Conservation (phyloP, 768 basidiomycete genomes). For the Clitopilus passeckerianus region DNA sequence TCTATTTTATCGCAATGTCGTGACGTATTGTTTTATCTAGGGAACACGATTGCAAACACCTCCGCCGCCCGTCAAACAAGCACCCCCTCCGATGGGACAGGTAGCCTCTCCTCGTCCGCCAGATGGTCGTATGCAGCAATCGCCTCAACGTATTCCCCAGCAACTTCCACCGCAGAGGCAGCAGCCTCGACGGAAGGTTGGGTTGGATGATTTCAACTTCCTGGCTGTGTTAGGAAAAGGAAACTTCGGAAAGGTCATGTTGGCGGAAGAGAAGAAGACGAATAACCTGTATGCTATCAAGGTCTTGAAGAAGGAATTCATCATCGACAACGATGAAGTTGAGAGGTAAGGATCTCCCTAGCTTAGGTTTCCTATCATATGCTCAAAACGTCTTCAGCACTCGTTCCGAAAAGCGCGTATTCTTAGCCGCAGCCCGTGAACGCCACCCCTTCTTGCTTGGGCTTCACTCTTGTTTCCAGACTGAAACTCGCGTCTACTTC, state of each 20-base stretch:
- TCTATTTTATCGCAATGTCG: slow-evolving; percentile 28
- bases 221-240: slow-evolving; percentile 97
- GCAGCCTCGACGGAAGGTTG: slow-evolving; percentile 77
- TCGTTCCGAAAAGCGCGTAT: slow-evolving; percentile 98
- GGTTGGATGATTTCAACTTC: slow-evolving; percentile 98
- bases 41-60: slow-evolving; percentile 12
- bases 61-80: slow-evolving; percentile 29
- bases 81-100: neutral
- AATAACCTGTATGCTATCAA: slow-evolving; percentile 96
- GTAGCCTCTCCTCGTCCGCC: neutral
- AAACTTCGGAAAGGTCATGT: slow-evolving; percentile 99
- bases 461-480: slow-evolving; percentile 99
- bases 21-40: neutral
- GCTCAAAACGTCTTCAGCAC: slow-evolving; percentile 51
- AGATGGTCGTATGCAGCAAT: slow-evolving; percentile 3
- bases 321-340: slow-evolving; percentile 99
- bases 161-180: slow-evolving; percentile 35
- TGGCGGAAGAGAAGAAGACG: slow-evolving; percentile 95
- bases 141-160: slow-evolving; percentile 22
- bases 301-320: slow-evolving; percentile 99
- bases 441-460: slow-evolving; percentile 96
- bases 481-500: slow-evolving; percentile 98
- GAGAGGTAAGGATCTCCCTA: slow-evolving; percentile 63
- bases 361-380: neutral
- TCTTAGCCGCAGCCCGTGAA: slow-evolving; percentile 93